phyloP scores from a whole-genome alignment of 2,329 filamentous ascomycete species.

The Aureobasidium sp. region DNA sequence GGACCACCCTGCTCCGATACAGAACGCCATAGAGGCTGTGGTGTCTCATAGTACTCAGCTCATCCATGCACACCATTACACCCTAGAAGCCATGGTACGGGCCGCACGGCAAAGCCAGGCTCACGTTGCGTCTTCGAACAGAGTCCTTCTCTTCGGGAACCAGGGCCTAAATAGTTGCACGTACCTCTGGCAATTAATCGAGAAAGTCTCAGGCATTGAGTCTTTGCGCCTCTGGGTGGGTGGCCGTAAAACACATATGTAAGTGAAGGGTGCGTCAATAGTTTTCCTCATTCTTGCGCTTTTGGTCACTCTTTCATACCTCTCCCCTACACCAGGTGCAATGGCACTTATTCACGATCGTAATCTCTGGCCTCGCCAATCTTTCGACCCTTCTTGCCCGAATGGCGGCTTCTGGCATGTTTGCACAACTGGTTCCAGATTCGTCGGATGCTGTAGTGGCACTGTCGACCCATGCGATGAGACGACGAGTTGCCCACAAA shows the following conservation, averaged over 20 bases:
- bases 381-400: constrained; percentile 14
- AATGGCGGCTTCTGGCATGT: constrained; percentile 14
- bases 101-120: constrained; percentile 15
- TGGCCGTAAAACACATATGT: constrained; percentile 19
- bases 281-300: neutral
- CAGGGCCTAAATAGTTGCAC: constrained; percentile 19
- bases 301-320: neutral
- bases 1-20: neutral
- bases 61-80: neutral
- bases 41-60: neutral
- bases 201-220: constrained; percentile 12
- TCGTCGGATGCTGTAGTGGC: constrained; percentile 20
- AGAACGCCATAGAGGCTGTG: neutral
- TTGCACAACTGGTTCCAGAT: constrained; percentile 17
- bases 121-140: constrained; percentile 6
- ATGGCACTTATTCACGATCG: constrained; percentile 16
- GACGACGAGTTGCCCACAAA: constrained; percentile 6
- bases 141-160: neutral
- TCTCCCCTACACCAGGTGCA: neutral
- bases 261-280: neutral
- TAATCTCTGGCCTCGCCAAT: constrained; percentile 11
- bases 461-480: constrained; percentile 14
- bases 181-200: constrained; percentile 16
- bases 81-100: constrained; percentile 17
- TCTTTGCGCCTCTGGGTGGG: constrained; percentile 8